Evolutionary conservation across 345 rosid species (phyloP), one percentile per base, ranked within the genome.

Genomic region (Toxicodendron radicans): DNA sequence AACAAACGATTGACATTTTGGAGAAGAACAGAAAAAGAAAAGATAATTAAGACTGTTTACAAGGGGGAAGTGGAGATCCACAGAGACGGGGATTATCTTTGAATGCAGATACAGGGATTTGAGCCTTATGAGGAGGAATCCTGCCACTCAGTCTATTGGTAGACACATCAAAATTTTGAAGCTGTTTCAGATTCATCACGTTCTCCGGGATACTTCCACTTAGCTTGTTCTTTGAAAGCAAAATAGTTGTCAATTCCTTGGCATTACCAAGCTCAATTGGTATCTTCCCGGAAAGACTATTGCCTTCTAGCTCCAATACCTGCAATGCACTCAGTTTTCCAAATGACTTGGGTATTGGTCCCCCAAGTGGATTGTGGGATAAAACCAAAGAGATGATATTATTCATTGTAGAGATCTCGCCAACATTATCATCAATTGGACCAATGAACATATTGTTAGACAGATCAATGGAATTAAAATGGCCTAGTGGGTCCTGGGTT

Each of bases 21-120:
- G 9, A 10, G 0, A 2, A 27, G n/a, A n/a, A n/a, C n/a, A n/a
- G n/a, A 68, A 9, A 2, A 13, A 7, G 41, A 17, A 45, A 16
- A 68, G 1, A 59, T 63, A 30, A 18, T 46, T 76, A 76, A 6
- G 48, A 62, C 52, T 58, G 52, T 27, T 76, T 75, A 43, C 93
- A 87, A 61, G 88, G 87, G 33, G 83, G 87, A 77, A 89, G 88
- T 23, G 91, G 90, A 62, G 73, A 38, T 20, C 83, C 91, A 62
- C 91, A 89, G 59, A 85, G 80, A 7, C 87, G 86, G 43, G 74
- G 75, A 69, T 86, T 89, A 41, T 82, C 73, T 59, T 33, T 32
- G 67, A 86, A 86, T 3, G 86, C 78, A 63, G 87, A 83, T 0
- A 51, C 87, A 13, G 91, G 89, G 68, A 89, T 61, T 3, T 5